Evolutionary conservation across 2,329 filamentous ascomycete species (phyloP), one percentile per base, ranked within the genome.

Genomic region (Stromatinia cepivora): DNA sequence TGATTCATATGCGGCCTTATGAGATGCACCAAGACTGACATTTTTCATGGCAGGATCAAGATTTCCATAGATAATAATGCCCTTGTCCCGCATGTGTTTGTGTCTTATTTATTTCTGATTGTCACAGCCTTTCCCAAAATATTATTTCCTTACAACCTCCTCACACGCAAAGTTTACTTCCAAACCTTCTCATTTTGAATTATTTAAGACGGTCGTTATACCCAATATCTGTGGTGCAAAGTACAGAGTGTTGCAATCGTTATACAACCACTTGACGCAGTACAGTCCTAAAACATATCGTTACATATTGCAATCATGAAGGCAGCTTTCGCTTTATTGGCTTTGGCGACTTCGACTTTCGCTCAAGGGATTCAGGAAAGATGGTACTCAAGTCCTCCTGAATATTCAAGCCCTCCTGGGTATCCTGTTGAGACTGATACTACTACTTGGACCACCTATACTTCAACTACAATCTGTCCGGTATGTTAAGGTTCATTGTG

Each of bases 401-500:
- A 13, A 34, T 42, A 65, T 15, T 65, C 59, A 3, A 57, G n/a
- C 17, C 59, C 67, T 42, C 50, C 54, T 15, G 54, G 54, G 22
- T 57, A 57, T 57, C 54, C 52, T 34, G 59, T 50, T 7, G 36
- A 66, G 28, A 66, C 61, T 36, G 59, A 56, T 54, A 69, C 67
- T 42, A 66, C 59, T 28, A 58, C 53, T 17, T 50, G 63, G 28
- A 58, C 62, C 22, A 69, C 67, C 13, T 69, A 48, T 13, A 69
- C 67, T 34, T 66, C 67, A 31, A 69, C 67, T 48, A 69, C 67
- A 11, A 46, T 56, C 50, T 69, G 67, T 20, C 67, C 67, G 28
- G 67, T 69, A 50, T 57, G 52, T 66, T 42, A 39, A 48, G 0
- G 28, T 39, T 10, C 15, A 46, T 46, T 50, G 11, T 34, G 20